Evolutionary conservation across 1,139 yeast species (phyloP), one percentile per base, ranked within the genome.

Genomic region (Nakaseomyces nivariensis): DNA sequence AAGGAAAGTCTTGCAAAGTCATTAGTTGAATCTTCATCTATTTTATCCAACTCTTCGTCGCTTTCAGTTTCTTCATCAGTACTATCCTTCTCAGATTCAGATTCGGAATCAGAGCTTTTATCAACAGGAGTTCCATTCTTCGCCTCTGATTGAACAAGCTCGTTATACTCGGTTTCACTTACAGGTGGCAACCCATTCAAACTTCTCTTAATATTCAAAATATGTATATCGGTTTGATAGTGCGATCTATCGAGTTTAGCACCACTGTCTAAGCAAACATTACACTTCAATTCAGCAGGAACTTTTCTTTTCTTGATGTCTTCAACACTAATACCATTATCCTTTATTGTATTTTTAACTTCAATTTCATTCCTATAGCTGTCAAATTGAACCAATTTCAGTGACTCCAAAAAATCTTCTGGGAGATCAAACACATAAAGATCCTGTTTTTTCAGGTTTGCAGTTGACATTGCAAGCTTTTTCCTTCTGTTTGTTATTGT

Each of bases 171-270:
- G 1, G 69, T 75, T 57, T 79, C 86, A 3, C 74, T 67, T 31
- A 85, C 64, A 0, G 79, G 71, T 1, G 72, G 66, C 47, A 77
- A 68, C 2, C 76, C 75, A 38, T 70, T 68, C 43, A 77, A 59
- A 27, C 70, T 66, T 54, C 92, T 70, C 61, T 80, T 81, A 50
- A 79, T 59, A 61, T 86, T 86, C 60, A 74, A 75, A 45, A 80
- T 72, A 58, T 83, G 83, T 37, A 75, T 72, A 58, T 83, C 88
- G 0, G 81, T 72, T 56, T 77, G 79, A 67, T 76, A 82, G 58
- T 82, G 85, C n/a, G 67, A 67, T 46, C 72, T 72, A 48, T 56
- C 57, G 6, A 42, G 46, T 9, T 48, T 29, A 5, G 4, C 34
- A n/a, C 34, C 34, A 6, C 24, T 13, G 25, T 13, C 34, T 27